These are phyloP conservation scores for Krasilnikovozyma curviuscula DNA, from an alignment of 768 basidiomycete genomes.

Conservation along the genomic window DNA sequence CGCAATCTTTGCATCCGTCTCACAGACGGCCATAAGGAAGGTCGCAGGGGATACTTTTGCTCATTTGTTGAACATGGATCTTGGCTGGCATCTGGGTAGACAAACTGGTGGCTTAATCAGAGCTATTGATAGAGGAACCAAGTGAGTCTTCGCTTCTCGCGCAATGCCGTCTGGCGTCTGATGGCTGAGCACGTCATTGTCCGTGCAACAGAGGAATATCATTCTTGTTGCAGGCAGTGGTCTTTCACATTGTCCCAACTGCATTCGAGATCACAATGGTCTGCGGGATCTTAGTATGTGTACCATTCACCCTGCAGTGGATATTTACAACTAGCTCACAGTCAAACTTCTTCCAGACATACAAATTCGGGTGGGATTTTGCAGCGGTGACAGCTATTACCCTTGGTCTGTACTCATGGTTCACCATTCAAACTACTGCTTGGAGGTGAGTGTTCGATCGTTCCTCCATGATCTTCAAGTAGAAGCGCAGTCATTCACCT, in stretches of 20 bases:
- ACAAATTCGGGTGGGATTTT: slow-evolving; percentile 94
- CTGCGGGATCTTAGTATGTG: slow-evolving; percentile 76
- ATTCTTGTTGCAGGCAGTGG: slow-evolving; percentile 75
- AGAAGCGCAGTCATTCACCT: no score
- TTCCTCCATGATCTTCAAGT: not conserved
- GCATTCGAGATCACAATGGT: slow-evolving; percentile 92
- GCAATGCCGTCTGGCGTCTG: not conserved
- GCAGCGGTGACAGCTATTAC: slow-evolving; percentile 72
- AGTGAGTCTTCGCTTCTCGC: slow-evolving; percentile 36
- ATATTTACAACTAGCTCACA: not conserved
- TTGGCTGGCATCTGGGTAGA: slow-evolving; percentile 75
- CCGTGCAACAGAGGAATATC: slow-evolving; percentile 58
- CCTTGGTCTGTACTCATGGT: slow-evolving; percentile 86
- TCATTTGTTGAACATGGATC: slow-evolving; percentile 72
- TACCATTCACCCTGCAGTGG: not conserved
- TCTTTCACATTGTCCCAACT: slow-evolving; percentile 89
- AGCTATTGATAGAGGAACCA: slow-evolving; percentile 93
- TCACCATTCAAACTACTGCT: slow-evolving; percentile 83
- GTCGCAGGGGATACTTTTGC: slow-evolving; percentile 92
- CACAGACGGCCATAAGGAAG: slow-evolving; percentile 80
- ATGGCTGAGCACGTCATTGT: not conserved
- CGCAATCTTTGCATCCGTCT: slow-evolving; percentile 87
- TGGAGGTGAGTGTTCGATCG: slow-evolving; percentile 50
- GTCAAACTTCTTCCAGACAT: slow-evolving; percentile 40
- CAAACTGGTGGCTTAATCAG: slow-evolving; percentile 92